Conservation (phyloP, 305 asterid genomes). For the Rubia tinctorum region DNA sequence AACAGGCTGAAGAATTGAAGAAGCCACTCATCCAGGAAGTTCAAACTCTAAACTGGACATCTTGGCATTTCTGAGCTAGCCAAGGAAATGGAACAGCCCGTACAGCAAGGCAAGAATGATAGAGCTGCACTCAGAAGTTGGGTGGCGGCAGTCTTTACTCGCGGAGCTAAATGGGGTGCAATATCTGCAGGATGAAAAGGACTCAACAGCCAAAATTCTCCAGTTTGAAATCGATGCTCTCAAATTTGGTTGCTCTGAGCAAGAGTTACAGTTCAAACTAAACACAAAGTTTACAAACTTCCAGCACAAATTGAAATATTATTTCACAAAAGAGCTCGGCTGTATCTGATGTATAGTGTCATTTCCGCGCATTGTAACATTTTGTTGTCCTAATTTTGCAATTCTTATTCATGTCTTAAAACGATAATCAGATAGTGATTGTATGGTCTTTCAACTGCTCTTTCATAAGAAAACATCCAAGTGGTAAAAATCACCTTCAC, state of each 20-base stretch:
- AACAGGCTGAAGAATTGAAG: constrained; percentile 42
- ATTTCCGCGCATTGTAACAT: too few species aligned
- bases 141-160: constrained; percentile 33
- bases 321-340: too few species aligned
- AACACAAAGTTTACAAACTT: too few species aligned
- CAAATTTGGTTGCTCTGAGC: constrained; percentile 9
- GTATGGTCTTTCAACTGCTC: too few species aligned
- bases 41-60: constrained; percentile 45
- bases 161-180: constrained; percentile 44
- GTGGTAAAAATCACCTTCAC: too few species aligned
- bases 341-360: too few species aligned
- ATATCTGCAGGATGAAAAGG: constrained; percentile 54
- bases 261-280: too few species aligned
- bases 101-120: constrained; percentile 45
- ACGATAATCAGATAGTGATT: too few species aligned
- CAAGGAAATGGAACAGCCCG: constrained; percentile 42
- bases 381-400: too few species aligned
- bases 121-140: constrained; percentile 46
- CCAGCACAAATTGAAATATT: too few species aligned
- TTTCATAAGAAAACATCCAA: too few species aligned
- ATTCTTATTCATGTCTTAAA: too few species aligned
- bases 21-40: constrained; percentile 43
- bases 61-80: constrained; percentile 39
- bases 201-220: constrained; percentile 34
- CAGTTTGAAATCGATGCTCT: constrained; percentile 47